phyloP scores from a whole-genome alignment of 1,284 basidiomycete species.

The Malassezia dermatis region DNA sequence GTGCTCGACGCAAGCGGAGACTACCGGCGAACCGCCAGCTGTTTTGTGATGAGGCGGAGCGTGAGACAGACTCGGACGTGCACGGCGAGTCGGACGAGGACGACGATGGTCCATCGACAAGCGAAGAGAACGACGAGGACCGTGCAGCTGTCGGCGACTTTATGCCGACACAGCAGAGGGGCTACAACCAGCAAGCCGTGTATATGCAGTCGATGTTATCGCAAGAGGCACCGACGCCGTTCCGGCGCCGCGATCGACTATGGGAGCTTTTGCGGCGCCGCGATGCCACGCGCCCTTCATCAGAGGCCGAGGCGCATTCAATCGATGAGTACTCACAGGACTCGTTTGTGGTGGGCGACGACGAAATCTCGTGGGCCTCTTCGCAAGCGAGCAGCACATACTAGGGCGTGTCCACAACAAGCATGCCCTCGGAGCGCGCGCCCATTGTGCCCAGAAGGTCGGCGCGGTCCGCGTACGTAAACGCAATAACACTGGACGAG shows the following conservation, averaged over 20 bases:
- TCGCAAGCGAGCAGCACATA: background rate
- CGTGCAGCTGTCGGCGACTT: constrained; percentile 56
- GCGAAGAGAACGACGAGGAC: constrained; percentile 57
- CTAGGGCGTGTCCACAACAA: constrained; percentile 1
- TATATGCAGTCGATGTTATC: constrained; percentile 41
- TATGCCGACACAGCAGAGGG: constrained; percentile 60
- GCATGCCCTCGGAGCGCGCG: constrained; percentile 14
- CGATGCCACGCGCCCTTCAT: constrained; percentile 14
- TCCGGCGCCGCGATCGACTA: constrained; percentile 28
- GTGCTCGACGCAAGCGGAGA: constrained; percentile 16
- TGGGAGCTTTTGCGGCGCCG: constrained; percentile 18
- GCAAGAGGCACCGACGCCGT: constrained; percentile 27
- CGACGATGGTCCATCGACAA: constrained; percentile 51
- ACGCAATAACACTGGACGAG: constrained; percentile 28
- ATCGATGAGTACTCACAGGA: constrained; percentile 34
- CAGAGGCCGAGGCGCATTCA: constrained; percentile 18
- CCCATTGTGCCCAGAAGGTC: constrained; percentile 19
- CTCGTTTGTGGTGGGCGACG: constrained; percentile 37
- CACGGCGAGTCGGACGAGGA: constrained; percentile 51
- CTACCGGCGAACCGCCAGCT: constrained; percentile 25
- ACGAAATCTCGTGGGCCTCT: constrained; percentile 19
- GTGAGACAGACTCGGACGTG: constrained; percentile 66
- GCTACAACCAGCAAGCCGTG: constrained; percentile 50
- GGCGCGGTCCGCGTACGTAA: constrained; percentile 17
- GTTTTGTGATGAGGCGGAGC: constrained; percentile 56